These are phyloP conservation scores for Quercus rubra DNA, from an alignment of 306 rosid species.

Conservation along the genomic window DNA sequence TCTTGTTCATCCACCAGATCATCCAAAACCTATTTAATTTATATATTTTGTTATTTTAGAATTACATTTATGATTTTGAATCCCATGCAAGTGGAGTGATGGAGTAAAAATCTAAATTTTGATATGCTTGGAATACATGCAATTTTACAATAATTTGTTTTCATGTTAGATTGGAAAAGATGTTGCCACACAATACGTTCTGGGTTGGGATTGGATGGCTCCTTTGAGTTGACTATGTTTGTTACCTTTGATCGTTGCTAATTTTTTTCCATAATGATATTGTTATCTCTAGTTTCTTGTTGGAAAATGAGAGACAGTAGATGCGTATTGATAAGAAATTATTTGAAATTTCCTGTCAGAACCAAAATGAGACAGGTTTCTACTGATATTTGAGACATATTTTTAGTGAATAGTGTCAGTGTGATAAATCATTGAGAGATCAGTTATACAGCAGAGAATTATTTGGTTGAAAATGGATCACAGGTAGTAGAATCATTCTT, in stretches of 20 bases:
- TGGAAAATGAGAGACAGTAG: neutral
- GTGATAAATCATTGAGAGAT: no score
- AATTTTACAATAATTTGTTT: constrained; percentile 4
- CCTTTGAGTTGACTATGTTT: constrained; percentile 77
- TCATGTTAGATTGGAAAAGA: constrained; percentile 82
- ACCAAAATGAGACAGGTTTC: no score
- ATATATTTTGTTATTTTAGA: neutral
- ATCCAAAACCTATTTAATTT: constrained; percentile 2
- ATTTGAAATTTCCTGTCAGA: neutral
- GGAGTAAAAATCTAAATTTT: neutral
- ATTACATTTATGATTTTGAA: neutral
- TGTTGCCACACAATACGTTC: constrained; percentile 80
- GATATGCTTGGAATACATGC: neutral
- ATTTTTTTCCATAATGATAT: neutral
- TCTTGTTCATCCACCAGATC: constrained; percentile 92
- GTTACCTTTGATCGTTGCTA: neutral
- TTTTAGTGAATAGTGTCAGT: no score
- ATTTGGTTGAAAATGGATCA: no score
- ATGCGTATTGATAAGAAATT: neutral
- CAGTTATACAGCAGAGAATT: no score
- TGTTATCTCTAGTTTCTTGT: neutral
- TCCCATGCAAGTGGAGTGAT: constrained; percentile 13
- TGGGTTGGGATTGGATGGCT: constrained; percentile 98
- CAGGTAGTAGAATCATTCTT: no score
- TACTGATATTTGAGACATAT: no score